phyloP scores from a whole-genome alignment of 768 basidiomycete species.

The Pisolithus marmoratus region DNA sequence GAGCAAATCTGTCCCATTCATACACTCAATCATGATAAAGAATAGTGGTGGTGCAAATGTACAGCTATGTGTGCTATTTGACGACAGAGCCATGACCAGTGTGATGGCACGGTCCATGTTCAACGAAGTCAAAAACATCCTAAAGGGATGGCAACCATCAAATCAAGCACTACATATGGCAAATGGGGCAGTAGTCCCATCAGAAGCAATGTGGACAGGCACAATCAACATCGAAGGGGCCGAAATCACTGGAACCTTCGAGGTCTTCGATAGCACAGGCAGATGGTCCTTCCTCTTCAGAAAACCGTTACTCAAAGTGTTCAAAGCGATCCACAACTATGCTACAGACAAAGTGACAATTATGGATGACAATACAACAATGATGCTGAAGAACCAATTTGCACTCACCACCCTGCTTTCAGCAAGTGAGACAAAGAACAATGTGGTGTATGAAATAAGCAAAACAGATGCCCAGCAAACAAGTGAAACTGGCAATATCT shows the following conservation, averaged over 20 bases:
- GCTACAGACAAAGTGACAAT: constrained; percentile 2
- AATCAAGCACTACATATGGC: constrained; percentile 26
- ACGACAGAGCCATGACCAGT: neutral
- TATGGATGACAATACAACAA: neutral
- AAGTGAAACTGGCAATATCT: neutral
- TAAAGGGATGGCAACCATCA: neutral
- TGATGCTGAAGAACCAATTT: neutral
- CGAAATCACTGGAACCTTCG: neutral
- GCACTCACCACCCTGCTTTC: neutral
- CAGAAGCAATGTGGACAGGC: constrained; percentile 7
- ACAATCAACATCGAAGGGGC: neutral
- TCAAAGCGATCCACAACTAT: constrained; percentile 24
- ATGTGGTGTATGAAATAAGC: neutral
- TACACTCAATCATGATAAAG: neutral
- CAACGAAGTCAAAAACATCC: neutral
- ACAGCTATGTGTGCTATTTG: neutral
- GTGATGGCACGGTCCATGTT: neutral
- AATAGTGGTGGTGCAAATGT: neutral
- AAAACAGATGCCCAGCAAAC: neutral
- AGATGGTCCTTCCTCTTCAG: constrained; percentile 25
- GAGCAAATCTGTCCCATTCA: neutral
- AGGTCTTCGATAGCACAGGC: constrained; percentile 14
- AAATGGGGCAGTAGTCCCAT: constrained; percentile 13
- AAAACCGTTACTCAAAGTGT: constrained; percentile 21
- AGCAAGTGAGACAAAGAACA: neutral